These are phyloP conservation scores for Candida methanosorbosa DNA, from an alignment of 805 yeast species.

Conservation along the genomic window DNA sequence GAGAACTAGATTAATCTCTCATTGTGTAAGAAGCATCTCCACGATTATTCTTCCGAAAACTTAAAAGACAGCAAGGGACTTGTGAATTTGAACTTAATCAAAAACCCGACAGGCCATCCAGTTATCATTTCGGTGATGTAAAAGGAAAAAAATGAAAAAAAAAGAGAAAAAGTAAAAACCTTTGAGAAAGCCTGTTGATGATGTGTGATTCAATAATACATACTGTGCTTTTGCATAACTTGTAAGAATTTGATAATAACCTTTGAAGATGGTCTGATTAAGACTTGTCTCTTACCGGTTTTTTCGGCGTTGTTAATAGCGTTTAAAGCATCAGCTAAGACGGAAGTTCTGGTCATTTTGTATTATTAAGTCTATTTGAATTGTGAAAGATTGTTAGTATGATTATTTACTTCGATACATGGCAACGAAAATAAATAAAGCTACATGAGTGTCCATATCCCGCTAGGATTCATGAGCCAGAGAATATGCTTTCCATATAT, in stretches of 20 bases:
- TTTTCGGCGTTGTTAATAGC: constrained; percentile 99
- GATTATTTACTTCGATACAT: constrained; percentile 3
- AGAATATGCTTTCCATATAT: constrained; percentile 1
- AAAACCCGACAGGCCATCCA: constrained; percentile 86
- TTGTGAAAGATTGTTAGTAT: neutral
- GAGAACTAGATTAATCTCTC: constrained; percentile 23
- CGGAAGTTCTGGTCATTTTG: constrained; percentile 96
- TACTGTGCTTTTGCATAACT: constrained; percentile 97
- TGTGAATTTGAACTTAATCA: constrained; percentile 16
- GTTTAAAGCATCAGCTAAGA: constrained; percentile 97
- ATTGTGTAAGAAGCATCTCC: constrained; percentile 67
- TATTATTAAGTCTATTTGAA: constrained; percentile 1
- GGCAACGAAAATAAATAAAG: constrained; percentile 24
- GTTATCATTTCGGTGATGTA: constrained; percentile 85
- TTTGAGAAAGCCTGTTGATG: too few species aligned
- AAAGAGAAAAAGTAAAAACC: constrained; percentile 1
- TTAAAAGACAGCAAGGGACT: constrained; percentile 97
- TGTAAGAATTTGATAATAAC: constrained; percentile 94
- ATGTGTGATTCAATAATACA: constrained; percentile 24
- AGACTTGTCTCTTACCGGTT: constrained; percentile 98
- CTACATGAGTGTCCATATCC: constrained; percentile 38
- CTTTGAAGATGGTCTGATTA: constrained; percentile 97
- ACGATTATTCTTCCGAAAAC: constrained; percentile 74
- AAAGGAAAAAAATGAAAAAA: neutral
- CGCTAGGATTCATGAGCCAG: constrained; percentile 35